A percentile compares a stretch with the other conserved stretches of the same genome.
Conservation (phyloP, 257 asterid species). For the Penstemon davidsonii region DNA sequence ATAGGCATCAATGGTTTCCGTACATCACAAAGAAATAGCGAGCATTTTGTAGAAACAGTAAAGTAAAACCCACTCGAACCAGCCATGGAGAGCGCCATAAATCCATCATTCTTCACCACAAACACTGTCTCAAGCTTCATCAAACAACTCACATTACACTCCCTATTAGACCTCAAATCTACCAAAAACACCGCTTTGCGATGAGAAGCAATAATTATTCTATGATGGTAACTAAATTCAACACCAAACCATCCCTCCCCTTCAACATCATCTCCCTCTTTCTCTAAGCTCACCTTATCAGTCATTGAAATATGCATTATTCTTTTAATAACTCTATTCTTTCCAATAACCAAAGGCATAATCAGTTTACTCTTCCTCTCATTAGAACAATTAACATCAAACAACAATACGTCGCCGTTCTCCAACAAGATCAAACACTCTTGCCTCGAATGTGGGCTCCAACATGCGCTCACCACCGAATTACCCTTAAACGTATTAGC, state of each 20-base stretch:
- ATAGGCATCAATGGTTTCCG: conserved; percentile 55
- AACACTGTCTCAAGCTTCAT: conserved; percentile 58
- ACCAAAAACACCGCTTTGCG: conserved; percentile 53
- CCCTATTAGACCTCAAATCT: conserved; percentile 48
- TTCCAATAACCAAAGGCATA: conserved; percentile 19
- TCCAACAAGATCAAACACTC: conserved; percentile 73
- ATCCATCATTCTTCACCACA: conserved; percentile 43
- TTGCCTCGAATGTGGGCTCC: conserved; percentile 81
- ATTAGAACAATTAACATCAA: conserved; percentile 47
- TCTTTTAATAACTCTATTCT: conserved; percentile 28
- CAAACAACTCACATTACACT: conserved; percentile 43
- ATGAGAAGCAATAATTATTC: conserved; percentile 58
- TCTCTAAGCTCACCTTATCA: conserved; percentile 31
- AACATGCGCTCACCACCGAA: conserved; percentile 56
- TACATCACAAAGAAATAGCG: conserved; percentile 70
- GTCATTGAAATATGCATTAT: conserved; percentile 43
- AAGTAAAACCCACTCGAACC: conserved; percentile 54
- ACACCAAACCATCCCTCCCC: conserved; percentile 53
- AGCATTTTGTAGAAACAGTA: conserved; percentile 45
- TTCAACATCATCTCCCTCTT: conserved; percentile 28
- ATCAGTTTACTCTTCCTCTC: conserved; percentile 20
- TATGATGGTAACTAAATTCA: conserved; percentile 81
- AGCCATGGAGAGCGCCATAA: conserved; percentile 55
- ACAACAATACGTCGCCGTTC: conserved; percentile 65
- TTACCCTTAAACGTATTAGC: conserved; percentile 43